Base-by-base conservation (phyloP, 768 basidiomycete genomes). In the Sarcomyxa edulis region DNA sequence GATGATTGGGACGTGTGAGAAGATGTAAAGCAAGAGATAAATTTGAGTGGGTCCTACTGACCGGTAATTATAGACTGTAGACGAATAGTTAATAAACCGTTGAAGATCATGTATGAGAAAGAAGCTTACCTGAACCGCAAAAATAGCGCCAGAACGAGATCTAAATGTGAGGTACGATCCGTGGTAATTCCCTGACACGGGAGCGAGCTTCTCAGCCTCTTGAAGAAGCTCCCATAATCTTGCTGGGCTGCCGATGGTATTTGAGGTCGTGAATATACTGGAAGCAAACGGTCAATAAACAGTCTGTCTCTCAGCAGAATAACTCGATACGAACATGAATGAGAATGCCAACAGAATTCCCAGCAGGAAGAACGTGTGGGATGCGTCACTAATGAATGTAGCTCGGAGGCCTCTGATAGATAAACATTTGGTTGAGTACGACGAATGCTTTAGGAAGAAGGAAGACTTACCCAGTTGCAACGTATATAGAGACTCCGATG, bases 141-240 rank as follows among this genome's bases (percentile, higher is more conserved):
- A 60, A 15, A 58, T 48, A 14, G 43, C 43, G 24, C 49, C 51
- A n/a, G 38, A 35, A 10, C 42, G 43, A n/a, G 56, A 51, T 11
- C 58, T 56, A 47, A 66, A 53, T 8, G 66, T 68, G 12, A 64
- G 37, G 44, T 65, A 66, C 12, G 57, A 60, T 3, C 64, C 60
- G 28, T 59, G 51, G 32, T 53, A 47, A 32, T 65, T 68, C 10
- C 64, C 62, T 10, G 50, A 49, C 1, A 66, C 61, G 19, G 64
- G 62, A 23, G 37, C 40, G 6, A 37, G 39, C 16, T 50, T 36
- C 7, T 54, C 50, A 6, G 64, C 59, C 24, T 46, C 46, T 2
- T 41, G 29, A 4, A 68, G 54, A 19, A 66, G 58, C 15, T 59
- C 54, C 35, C 52, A 60, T 48, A 74, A 47, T 29, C 56, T 52